Base-by-base conservation (phyloP, 139 green algal species). In the Gonium pectorale region DNA sequence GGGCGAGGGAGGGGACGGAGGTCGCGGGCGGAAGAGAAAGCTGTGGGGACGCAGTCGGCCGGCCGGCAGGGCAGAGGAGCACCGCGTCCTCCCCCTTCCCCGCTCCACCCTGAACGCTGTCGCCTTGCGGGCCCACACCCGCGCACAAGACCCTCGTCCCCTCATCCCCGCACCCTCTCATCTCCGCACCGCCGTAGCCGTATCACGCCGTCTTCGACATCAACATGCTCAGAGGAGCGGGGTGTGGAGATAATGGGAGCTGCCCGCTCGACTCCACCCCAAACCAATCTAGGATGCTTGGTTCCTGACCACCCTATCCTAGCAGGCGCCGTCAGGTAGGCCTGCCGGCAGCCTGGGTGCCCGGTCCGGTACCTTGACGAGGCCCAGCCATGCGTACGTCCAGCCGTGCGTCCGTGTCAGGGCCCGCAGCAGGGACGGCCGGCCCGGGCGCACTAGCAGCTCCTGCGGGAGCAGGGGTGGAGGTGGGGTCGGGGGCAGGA, bases 351-450 rank as follows among this genome's bases (percentile, higher is more conserved):
- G 15, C 41, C 41, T 26, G 24, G 2, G 29, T 7, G 21, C 24
- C 67, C 44, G 51, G 13, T 8, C 33, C 35, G 37, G 3, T 11
- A 89, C 88, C 84, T 95, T 95, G 37, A 95, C 43, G 4, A 88
- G 1, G 0, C 90, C 92, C 73, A 97, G 68, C 0, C n/a, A 52
- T 5, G 91, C 64, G 68, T 93, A 95, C 1, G 86, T 83, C 35
- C 67, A 27, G 15, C 92, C 92, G 31, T 87, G 94, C 13, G 84
- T 80, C 0, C 40, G 46, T 0, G 75, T 37, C 6, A 96, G 71
- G 5, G 92, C 87, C 15, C 85, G 79, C 60, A 96, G 73, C 63
- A 96, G 86, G 5, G 91, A 94, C 2, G 89, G 86, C 1, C 60
- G 33, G 0, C 9, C 27, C 0, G 62, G 40, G 43, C 33, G 35